These are phyloP conservation scores for Secale cereale DNA, from an alignment of 176 grass and related monocot species.

Conservation along the genomic window DNA sequence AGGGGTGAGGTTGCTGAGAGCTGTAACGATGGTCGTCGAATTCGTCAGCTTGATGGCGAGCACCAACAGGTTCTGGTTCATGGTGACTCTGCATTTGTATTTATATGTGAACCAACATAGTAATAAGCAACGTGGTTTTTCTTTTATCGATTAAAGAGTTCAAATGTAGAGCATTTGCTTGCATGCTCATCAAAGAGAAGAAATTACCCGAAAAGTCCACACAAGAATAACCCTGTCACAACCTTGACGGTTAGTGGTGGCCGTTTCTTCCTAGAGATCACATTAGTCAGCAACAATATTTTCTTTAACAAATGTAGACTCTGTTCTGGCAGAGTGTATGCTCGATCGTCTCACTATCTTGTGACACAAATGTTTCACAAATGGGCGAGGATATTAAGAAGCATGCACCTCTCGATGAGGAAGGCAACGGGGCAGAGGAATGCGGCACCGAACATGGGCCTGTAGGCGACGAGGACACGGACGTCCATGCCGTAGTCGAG, in stretches of 20 bases:
- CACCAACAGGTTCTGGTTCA: slow-evolving; percentile 48
- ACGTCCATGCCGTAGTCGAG: slow-evolving; percentile 67
- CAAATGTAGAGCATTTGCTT: background rate
- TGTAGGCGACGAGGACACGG: slow-evolving; percentile 62
- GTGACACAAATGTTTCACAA: background rate
- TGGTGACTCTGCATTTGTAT: slow-evolving; percentile 28
- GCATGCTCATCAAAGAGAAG: background rate
- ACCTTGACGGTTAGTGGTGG: slow-evolving; percentile 40
- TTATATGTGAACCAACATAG: background rate
- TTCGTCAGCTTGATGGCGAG: slow-evolving; percentile 45
- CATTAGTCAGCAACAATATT: background rate
- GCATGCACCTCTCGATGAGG: slow-evolving; percentile 51
- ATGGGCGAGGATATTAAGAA: background rate
- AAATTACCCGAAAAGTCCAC: slow-evolving; percentile 37
- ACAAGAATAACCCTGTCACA: slow-evolving; percentile 19
- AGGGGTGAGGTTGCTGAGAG: slow-evolving; percentile 46
- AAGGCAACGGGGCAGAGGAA: slow-evolving; percentile 67
- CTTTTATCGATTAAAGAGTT: background rate
- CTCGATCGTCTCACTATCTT: background rate
- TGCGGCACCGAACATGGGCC: slow-evolving; percentile 50
- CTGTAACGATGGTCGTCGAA: slow-evolving; percentile 38
- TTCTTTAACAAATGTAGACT: no score
- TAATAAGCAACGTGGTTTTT: no score
- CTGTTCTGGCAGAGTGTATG: background rate
- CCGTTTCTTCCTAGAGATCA: slow-evolving; percentile 38